phyloP scores from a whole-genome alignment of 768 basidiomycete species.

The Leccinum arenicola region DNA sequence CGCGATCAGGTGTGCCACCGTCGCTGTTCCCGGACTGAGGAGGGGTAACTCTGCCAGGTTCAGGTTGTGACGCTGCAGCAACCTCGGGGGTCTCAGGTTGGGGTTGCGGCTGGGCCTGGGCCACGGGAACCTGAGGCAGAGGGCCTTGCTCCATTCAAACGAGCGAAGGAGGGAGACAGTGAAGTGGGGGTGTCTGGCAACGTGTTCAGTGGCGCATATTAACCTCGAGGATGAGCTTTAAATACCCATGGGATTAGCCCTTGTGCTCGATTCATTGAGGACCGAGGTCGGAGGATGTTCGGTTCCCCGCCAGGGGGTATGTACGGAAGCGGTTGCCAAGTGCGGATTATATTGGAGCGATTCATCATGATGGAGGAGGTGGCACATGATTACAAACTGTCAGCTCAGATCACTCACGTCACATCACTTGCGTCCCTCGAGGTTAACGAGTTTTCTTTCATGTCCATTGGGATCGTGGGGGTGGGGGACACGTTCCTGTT shows the following conservation, averaged over 20 bases:
- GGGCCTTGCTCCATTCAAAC: not conserved
- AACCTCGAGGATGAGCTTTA: not conserved
- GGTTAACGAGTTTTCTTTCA: too few species aligned
- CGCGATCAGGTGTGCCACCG: not conserved
- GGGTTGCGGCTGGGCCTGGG: not conserved
- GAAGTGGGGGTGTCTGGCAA: not conserved
- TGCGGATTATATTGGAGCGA: not conserved
- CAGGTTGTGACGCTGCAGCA: not conserved
- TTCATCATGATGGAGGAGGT: too few species aligned
- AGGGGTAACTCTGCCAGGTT: not conserved
- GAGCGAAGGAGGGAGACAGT: not conserved
- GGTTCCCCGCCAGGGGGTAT: not conserved
- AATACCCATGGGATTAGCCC: not conserved
- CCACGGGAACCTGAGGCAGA: not conserved
- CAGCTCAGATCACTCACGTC: too few species aligned
- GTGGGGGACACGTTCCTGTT: too few species aligned
- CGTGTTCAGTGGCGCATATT: not conserved
- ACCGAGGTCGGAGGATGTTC: not conserved
- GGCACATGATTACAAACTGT: too few species aligned
- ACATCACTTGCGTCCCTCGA: too few species aligned
- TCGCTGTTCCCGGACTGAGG: slow-evolving; percentile 3
- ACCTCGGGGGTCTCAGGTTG: not conserved
- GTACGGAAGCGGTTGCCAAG: not conserved
- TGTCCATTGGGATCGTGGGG: too few species aligned
- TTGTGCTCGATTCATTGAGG: not conserved